Evolutionary conservation across 208 protist genomes (phyloP), one percentile per base, ranked within the genome.

Genomic region (Wallacemonas rigidus): DNA sequence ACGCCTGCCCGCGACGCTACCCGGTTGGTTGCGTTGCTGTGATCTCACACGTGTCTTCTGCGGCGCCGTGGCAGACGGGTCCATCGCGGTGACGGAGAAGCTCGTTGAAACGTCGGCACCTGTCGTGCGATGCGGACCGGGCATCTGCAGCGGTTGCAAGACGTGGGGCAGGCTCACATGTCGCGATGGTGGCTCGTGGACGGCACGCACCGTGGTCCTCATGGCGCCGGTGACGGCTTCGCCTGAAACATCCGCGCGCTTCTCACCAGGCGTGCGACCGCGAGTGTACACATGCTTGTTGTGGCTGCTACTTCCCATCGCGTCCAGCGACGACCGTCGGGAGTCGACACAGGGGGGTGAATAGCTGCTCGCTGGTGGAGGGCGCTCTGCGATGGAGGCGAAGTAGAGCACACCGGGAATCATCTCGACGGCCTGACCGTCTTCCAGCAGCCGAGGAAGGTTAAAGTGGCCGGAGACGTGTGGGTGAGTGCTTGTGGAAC

Each of bases 331-430:
- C n/a, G 14, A 12, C 7, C 64, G 48, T 3, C n/a, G 40, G 14
- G 60, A 67, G 38, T 15, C 8, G 35, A 58, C 38, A 12, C 45
- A 12, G 36, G 56, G 56, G 38, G 56, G 56, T 14, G 50, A 1
- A 60, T 26, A 44, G n/a, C 17, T 17, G 0, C 44, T 56, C 40
- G 47, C 65, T 1, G 75, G 48, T 8, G 74, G 72, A 17, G 85
- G 72, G 15, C 75, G 71, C 63, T 88, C 87, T 0, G 77, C 73
- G 1, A 84, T 57, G 4, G 84, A 84, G 43, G 82, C 79, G 39
- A 92, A 90, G 78, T 92, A 92, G 17, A 92, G 74, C 4, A 90
- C 74, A 9, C 76, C 78, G 0, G 87, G 84, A 36, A 92, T 79
- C 15, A 92, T 72, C 51, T 79, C 76, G 4, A 82, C 65, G 35